Evolutionary conservation across 2,329 filamentous ascomycete species (phyloP).

Genomic region (Aspergillus pseudoglaucus): DNA sequence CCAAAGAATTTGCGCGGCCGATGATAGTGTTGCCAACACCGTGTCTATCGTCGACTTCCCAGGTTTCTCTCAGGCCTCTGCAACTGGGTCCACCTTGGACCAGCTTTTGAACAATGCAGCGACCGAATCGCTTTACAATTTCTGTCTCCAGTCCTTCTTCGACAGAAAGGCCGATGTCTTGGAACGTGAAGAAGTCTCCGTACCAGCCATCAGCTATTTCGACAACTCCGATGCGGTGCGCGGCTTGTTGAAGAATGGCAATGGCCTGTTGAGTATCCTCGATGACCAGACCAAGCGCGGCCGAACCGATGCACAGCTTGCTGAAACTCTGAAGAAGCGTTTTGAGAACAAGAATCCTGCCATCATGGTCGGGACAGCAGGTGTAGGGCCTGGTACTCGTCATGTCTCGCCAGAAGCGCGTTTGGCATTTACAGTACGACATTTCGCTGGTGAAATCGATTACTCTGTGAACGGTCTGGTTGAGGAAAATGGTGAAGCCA

Average conservation of each 20-base stretch:
- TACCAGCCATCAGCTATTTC: constrained; percentile 91
- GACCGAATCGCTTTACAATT: constrained; percentile 84
- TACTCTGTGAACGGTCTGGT: constrained; percentile 81
- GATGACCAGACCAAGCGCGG: constrained; percentile 92
- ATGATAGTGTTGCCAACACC: constrained; percentile 87
- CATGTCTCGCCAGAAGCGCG: constrained; percentile 76
- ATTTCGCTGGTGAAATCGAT: constrained; percentile 94
- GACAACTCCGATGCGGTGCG: constrained; percentile 94
- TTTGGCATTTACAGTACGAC: constrained; percentile 80
- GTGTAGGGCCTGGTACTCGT: constrained; percentile 76
- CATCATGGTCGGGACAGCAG: constrained; percentile 70
- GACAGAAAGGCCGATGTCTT: constrained; percentile 88
- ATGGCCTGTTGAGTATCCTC: constrained; percentile 86
- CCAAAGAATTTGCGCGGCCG: constrained; percentile 75
- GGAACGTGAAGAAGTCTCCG: constrained; percentile 85
- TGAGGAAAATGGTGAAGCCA: constrained; percentile 93
- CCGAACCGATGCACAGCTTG: constrained; percentile 78
- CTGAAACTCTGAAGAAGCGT: constrained; percentile 84
- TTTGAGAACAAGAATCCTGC: constrained; percentile 93
- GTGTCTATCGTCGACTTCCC: constrained; percentile 95
- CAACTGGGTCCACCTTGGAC: constrained; percentile 79
- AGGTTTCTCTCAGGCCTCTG: constrained; percentile 77
- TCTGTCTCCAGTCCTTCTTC: constrained; percentile 92
- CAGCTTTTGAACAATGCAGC: constrained; percentile 94
- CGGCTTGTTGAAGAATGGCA: constrained; percentile 83